Evolutionary conservation across 177 flowering plant species (phyloP).

Genomic region (Telopea speciosissima): DNA sequence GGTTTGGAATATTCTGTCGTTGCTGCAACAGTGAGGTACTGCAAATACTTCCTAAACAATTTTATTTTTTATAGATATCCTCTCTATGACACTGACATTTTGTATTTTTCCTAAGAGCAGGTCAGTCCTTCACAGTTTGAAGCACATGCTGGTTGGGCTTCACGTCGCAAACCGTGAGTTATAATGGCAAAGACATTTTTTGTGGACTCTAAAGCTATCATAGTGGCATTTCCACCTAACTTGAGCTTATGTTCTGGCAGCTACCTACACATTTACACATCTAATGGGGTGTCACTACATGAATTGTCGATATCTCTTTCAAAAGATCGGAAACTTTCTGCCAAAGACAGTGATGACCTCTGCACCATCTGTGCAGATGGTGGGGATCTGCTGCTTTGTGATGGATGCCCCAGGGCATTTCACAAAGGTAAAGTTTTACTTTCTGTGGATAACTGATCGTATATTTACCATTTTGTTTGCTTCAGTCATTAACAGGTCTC

Average conservation of each 20-base stretch:
- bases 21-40: conserved; percentile 73
- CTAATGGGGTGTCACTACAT: conserved; percentile 88
- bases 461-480: neutral
- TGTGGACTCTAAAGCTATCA: too few species aligned
- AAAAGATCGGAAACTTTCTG: conserved; percentile 35
- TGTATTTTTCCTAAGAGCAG: conserved; percentile 35
- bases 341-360: conserved; percentile 69
- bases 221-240: conserved; percentile 3
- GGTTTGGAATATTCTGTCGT: conserved; percentile 58
- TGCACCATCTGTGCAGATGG: conserved; percentile 66
- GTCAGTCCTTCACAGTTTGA: conserved; percentile 91
- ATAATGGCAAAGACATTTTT: neutral
- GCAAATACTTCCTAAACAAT: conserved; percentile 5
- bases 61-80: neutral
- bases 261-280: conserved; percentile 69
- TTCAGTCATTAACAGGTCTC: too few species aligned
- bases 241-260: conserved; percentile 31
- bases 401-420: conserved; percentile 72
- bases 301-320: conserved; percentile 56
- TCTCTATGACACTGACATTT: conserved; percentile 15
- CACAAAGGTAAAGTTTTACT: conserved; percentile 38
- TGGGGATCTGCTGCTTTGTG: conserved; percentile 75
- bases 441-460: neutral
- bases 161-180: conserved; percentile 95
- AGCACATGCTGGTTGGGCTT: conserved; percentile 90